These are phyloP conservation scores for Pisolithus albus DNA, from an alignment of 768 basidiomycete species.

Conservation along the genomic window DNA sequence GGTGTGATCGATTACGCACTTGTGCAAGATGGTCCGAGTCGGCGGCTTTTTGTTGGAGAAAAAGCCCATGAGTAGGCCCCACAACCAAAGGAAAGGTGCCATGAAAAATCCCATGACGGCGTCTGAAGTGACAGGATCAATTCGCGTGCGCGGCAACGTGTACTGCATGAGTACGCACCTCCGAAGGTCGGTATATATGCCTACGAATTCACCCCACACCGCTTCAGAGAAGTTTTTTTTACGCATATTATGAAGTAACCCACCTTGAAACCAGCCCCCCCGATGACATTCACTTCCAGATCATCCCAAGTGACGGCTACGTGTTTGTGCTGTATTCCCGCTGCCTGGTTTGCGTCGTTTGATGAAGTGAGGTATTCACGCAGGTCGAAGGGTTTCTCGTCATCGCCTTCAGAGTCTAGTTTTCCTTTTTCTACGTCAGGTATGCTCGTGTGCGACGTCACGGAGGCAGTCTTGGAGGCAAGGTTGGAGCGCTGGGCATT, in stretches of 20 bases:
- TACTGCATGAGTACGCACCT: constrained; percentile 32
- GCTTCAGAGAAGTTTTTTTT: background rate
- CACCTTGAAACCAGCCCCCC: constrained; percentile 52
- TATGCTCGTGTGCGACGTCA: constrained; percentile 27
- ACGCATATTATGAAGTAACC: constrained; percentile 1
- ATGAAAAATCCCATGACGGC: constrained; percentile 49
- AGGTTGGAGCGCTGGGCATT: constrained; percentile 9
- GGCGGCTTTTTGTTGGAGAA: constrained; percentile 32
- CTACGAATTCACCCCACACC: constrained; percentile 16
- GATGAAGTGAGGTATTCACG: constrained; percentile 61
- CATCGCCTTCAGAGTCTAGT: background rate
- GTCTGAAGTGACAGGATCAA: constrained; percentile 27
- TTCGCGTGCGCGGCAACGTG: background rate
- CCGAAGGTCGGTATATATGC: constrained; percentile 55
- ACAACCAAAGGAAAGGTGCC: constrained; percentile 43
- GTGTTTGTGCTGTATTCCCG: constrained; percentile 67
- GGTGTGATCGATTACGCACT: constrained; percentile 29
- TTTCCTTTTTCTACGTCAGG: constrained; percentile 35
- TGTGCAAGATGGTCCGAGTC: constrained; percentile 53
- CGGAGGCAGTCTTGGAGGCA: constrained; percentile 17
- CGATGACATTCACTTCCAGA: constrained; percentile 54
- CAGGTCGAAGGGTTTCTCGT: constrained; percentile 46
- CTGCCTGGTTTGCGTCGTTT: constrained; percentile 57
- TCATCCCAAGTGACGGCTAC: constrained; percentile 73
- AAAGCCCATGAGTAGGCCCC: constrained; percentile 34